These are phyloP conservation scores for Gossypium gossypioides DNA, from an alignment of 441 rosid species.

Conservation along the genomic window DNA sequence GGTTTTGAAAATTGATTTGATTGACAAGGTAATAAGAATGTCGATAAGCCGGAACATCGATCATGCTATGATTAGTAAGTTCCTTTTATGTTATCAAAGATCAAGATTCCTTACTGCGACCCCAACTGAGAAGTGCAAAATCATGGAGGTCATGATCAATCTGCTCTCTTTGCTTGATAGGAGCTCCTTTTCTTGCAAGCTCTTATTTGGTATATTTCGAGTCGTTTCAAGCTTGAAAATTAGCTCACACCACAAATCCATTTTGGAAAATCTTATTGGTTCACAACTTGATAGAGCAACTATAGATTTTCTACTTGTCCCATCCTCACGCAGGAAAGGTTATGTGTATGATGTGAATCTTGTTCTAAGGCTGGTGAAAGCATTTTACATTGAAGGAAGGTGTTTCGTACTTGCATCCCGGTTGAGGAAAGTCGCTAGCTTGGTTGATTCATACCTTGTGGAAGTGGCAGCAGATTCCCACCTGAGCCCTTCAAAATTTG, in stretches of 20 bases:
- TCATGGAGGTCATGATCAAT: constrained; percentile 22
- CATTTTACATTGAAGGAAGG: constrained; percentile 19
- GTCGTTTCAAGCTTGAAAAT: constrained; percentile 22
- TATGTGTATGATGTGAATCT: constrained; percentile 35
- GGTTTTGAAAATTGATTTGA: constrained; percentile 27
- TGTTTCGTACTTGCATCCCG: background rate
- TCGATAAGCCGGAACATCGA: constrained; percentile 27
- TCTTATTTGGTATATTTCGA: constrained; percentile 27
- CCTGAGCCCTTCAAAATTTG: constrained; percentile 30
- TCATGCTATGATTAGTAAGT: constrained; percentile 28
- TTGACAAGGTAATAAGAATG: constrained; percentile 21
- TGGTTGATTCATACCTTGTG: constrained; percentile 35
- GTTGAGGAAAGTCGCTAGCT: constrained; percentile 30
- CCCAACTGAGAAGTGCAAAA: constrained; percentile 22
- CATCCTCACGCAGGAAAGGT: constrained; percentile 17
- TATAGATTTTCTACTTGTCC: constrained; percentile 34
- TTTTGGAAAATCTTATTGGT: constrained; percentile 38
- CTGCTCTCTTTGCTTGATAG: constrained; percentile 30
- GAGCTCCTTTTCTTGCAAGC: constrained; percentile 33
- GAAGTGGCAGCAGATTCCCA: constrained; percentile 45
- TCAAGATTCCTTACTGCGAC: constrained; percentile 18
- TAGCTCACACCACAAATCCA: constrained; percentile 11
- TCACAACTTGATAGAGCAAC: constrained; percentile 41
- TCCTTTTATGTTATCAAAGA: constrained; percentile 34
- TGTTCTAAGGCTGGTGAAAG: constrained; percentile 32